Evolutionary conservation across 169 alveolate genomes (phyloP).

Genomic region (Eimeria acervulina): DNA sequence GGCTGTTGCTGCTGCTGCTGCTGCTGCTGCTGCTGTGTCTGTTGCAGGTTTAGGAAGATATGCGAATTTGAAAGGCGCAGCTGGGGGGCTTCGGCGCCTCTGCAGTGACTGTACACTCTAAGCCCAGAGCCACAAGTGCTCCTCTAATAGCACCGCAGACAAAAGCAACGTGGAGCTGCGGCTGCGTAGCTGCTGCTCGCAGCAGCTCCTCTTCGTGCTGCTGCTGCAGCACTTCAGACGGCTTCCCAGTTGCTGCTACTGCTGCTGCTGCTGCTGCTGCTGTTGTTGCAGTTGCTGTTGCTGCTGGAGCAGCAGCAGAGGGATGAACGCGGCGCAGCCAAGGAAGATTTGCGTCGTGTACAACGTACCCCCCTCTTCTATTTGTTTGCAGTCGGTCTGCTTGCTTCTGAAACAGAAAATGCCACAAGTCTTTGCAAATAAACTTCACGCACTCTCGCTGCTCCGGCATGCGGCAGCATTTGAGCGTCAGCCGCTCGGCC

Average conservation of each 20-base stretch:
- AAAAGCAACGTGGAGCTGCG: conserved; percentile 84
- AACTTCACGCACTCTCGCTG: conserved; percentile 86
- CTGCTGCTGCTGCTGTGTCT: neutral
- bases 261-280: conserved; percentile 38
- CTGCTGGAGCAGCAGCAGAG: conserved; percentile 4
- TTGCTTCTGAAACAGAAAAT: conserved; percentile 85
- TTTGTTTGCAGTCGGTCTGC: conserved; percentile 88
- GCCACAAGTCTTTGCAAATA: conserved; percentile 88
- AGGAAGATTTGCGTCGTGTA: conserved; percentile 83
- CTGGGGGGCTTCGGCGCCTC: conserved; percentile 84
- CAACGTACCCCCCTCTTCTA: conserved; percentile 86
- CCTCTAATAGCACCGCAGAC: conserved; percentile 88
- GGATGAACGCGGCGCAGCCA: conserved; percentile 85
- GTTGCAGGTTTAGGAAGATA: conserved; percentile 18
- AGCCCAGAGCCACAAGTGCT: conserved; percentile 86
- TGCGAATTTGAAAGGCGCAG: conserved; percentile 84
- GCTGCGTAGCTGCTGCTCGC: conserved; percentile 49
- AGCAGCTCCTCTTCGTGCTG: neutral
- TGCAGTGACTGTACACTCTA: conserved; percentile 87
- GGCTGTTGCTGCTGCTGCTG: neutral
- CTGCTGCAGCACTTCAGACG: neutral
- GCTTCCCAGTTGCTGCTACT: conserved; percentile 39
- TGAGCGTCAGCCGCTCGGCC: conserved; percentile 65
- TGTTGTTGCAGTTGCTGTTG: conserved; percentile 9
- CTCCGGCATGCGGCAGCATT: conserved; percentile 81